Conservation (phyloP, 1,284 basidiomycete genomes). For the Cryptococcus floricola region DNA sequence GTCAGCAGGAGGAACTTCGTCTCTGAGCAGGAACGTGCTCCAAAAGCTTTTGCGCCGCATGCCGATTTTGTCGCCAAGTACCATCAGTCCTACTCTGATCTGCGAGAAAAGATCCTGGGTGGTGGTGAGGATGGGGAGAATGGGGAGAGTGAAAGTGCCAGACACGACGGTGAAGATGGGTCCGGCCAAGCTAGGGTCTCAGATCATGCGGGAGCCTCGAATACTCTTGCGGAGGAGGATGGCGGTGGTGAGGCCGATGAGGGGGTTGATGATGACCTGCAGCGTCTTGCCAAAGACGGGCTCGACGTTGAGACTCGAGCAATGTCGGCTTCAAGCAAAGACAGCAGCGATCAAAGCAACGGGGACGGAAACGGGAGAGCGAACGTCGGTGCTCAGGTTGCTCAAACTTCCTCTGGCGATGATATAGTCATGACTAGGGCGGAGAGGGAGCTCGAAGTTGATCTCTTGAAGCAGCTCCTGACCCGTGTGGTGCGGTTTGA, state of each 20-base stretch:
- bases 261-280: background rate
- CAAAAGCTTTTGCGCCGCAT: conserved; percentile 43
- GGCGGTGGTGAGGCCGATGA: background rate
- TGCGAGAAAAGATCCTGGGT: conserved; percentile 18
- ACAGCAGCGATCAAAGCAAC: background rate
- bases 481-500: conserved; percentile 35
- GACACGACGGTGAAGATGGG: background rate
- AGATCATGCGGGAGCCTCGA: background rate
- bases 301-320: background rate
- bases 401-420: background rate
- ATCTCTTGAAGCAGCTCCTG: conserved; percentile 33
- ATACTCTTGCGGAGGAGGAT: background rate
- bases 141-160: background rate
- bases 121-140: conserved; percentile 3
- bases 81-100: conserved; percentile 30
- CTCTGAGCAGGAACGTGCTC: conserved; percentile 18
- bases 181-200: background rate
- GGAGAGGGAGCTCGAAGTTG: conserved; percentile 19
- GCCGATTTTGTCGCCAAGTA: conserved; percentile 36
- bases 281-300: background rate
- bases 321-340: background rate
- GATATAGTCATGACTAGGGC: conserved; percentile 1
- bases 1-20: conserved; percentile 17
- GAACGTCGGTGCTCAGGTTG: background rate
- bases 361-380: background rate